Base-by-base conservation (phyloP, 1,284 basidiomycete species). In the Cutaneotrichosporon mucoides region DNA sequence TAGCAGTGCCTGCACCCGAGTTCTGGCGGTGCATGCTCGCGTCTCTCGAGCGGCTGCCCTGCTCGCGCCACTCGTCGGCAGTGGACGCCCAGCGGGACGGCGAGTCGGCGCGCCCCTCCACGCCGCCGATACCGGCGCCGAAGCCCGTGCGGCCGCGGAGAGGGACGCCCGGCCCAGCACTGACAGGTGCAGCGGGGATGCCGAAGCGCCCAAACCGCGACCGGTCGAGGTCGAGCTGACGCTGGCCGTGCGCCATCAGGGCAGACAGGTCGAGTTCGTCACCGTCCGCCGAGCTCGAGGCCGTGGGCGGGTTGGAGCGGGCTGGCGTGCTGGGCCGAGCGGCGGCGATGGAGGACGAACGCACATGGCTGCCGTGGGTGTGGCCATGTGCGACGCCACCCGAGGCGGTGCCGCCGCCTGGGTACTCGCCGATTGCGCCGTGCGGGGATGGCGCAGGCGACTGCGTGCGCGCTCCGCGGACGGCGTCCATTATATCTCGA, bases 231-330 rank as follows among this genome's bases (percentile, higher is more conserved):
- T 47, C 46, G 10, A 58, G 60, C 48, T 66, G 63, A 5, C 58
- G 48, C 50, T 68, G 67, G 43, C 64, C 67, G 45, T 67, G 64
- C 49, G 64, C 56, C 38, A 69, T 64, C 16, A 69, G 56, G 1
- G 62, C 58, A 9, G 58, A 54, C 10, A 69, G 52, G 56, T 69
- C 67, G 44, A 66, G 53, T 43, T 69, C 67, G 55, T 60, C 65
- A 40, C 38, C 38, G 38, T 53, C 46, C 7, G 42, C 42, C 46
- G 56, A 41, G 43, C 47, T 41, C n/a, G 49, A 42, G 5, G 43
- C 42, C 10, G 59, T 48, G 36, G 41, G 47, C 12, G 44, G 40
- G 56, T 48, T 60, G 37, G 11, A 43, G 24, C 44, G 57, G n/a
- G n/a, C 37, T 33, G 46, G 53, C 6, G 55, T 60, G 24, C 40